A percentile compares a stretch with the other conserved stretches of the same genome.
Evolutionary conservation across 176 grass and related monocot genomes (phyloP).

Genomic region (Areca catechu): DNA sequence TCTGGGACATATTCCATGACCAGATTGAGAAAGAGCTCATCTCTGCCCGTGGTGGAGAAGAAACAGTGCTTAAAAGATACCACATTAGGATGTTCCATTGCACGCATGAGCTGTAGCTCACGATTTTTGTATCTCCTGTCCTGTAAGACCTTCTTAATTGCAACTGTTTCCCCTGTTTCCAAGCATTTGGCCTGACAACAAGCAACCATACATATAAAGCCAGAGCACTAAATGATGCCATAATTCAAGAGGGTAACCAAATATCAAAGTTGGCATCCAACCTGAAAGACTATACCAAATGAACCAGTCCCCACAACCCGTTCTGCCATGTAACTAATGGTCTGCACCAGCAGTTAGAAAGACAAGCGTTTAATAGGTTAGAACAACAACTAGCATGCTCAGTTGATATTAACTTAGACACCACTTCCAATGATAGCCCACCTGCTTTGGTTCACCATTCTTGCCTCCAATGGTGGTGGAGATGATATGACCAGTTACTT

Average conservation of each 20-base stretch:
- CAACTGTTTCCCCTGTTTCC: constrained; percentile 52
- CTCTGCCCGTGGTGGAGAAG: constrained; percentile 51
- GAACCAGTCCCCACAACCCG: constrained; percentile 65
- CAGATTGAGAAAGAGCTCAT: constrained; percentile 54
- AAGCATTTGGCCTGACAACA: constrained; percentile 51
- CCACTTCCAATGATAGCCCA: constrained; percentile 18
- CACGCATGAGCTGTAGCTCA: constrained; percentile 59
- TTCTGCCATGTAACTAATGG: constrained; percentile 79
- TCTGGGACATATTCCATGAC: constrained; percentile 43
- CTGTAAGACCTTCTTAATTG: constrained; percentile 67
- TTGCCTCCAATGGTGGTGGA: constrained; percentile 97
- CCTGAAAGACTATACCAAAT: constrained; percentile 84
- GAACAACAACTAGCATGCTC: no score
- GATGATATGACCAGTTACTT: constrained; percentile 86
- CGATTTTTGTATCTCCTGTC: constrained; percentile 58
- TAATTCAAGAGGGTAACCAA: background rate
- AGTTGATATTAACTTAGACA: no score
- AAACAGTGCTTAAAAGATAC: constrained; percentile 59
- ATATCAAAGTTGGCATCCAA: no score
- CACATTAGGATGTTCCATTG: constrained; percentile 46
- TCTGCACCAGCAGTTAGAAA: constrained; percentile 20
- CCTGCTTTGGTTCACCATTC: constrained; percentile 96
- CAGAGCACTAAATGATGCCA: background rate
- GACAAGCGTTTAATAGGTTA: background rate
- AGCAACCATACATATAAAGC: background rate